Conservation (phyloP, 306 rosid genomes). For the Pyrus communis region DNA sequence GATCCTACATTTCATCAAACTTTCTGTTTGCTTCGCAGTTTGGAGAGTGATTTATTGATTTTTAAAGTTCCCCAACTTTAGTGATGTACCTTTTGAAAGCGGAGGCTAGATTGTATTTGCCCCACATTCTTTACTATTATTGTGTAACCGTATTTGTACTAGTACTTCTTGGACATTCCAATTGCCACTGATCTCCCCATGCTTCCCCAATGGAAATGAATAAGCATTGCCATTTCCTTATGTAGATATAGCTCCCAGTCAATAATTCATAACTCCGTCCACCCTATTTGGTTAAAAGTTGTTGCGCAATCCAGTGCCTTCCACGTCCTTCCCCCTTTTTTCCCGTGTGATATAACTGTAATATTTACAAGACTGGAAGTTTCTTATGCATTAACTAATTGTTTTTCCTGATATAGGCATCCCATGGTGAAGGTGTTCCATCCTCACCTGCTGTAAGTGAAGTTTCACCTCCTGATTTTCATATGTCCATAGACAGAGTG, state of each 20-base stretch:
- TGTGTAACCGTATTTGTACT: neutral
- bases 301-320: neutral
- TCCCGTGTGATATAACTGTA: neutral
- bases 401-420: conserved; percentile 35
- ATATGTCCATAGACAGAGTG: neutral
- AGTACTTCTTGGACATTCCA: conserved; percentile 6
- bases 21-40: neutral
- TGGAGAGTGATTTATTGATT: neutral
- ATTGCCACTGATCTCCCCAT: neutral
- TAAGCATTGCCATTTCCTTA: neutral
- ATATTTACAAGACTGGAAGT: neutral
- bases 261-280: conserved; percentile 1
- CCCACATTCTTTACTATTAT: neutral
- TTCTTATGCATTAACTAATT: conserved; percentile 15
- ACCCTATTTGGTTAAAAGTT: neutral
- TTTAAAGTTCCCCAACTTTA: neutral
- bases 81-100: neutral
- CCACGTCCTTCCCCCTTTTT: neutral
- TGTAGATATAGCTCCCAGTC: neutral
- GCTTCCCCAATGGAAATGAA: neutral
- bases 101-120: neutral
- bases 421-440: conserved; percentile 68
- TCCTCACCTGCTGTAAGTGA: conserved; percentile 70
- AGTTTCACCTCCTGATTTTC: neutral
- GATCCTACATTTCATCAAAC: neutral